Evolutionary conservation across 2,329 filamentous ascomycete species (phyloP).

Genomic region (Hysterium pulicare): DNA sequence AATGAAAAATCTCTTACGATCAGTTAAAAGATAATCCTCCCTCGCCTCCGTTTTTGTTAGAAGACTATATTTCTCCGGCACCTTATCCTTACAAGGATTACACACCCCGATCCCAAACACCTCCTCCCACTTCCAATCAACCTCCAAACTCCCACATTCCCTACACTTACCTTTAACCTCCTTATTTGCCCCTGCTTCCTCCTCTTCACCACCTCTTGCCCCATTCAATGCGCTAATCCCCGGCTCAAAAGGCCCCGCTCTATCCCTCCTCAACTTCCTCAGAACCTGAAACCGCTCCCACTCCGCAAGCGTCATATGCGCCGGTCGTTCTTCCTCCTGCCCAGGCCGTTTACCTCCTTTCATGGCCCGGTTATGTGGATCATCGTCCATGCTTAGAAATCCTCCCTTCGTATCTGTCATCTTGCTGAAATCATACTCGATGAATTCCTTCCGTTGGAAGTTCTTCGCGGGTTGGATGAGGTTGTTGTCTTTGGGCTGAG

Average conservation of each 20-base stretch:
- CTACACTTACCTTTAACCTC: constrained; percentile 66
- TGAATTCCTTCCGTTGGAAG: constrained; percentile 73
- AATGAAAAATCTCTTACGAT: no score
- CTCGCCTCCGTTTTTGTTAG: constrained; percentile 95
- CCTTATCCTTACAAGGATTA: constrained; percentile 79
- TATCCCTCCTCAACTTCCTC: constrained; percentile 66
- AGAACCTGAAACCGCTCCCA: constrained; percentile 85
- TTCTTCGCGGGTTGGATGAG: constrained; percentile 74
- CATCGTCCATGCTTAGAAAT: constrained; percentile 86
- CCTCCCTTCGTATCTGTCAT: constrained; percentile 98
- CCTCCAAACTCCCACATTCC: constrained; percentile 80
- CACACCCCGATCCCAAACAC: constrained; percentile 75
- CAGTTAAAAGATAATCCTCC: constrained; percentile 92
- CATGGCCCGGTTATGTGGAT: constrained; percentile 81
- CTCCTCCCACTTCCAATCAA: constrained; percentile 94
- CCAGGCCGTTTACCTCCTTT: constrained; percentile 32
- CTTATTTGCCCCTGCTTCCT: constrained; percentile 18
- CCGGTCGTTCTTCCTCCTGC: constrained; percentile 65
- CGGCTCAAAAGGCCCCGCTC: constrained; percentile 82
- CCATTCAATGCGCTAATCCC: constrained; percentile 65
- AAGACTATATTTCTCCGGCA: constrained; percentile 88
- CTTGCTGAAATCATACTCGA: constrained; percentile 96
- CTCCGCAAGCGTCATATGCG: constrained; percentile 83
- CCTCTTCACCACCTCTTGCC: constrained; percentile 41
- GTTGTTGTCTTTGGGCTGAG: constrained; percentile 40